Evolutionary conservation across 306 rosid genomes (phyloP).

Genomic region (Styphnolobium japonicum): DNA sequence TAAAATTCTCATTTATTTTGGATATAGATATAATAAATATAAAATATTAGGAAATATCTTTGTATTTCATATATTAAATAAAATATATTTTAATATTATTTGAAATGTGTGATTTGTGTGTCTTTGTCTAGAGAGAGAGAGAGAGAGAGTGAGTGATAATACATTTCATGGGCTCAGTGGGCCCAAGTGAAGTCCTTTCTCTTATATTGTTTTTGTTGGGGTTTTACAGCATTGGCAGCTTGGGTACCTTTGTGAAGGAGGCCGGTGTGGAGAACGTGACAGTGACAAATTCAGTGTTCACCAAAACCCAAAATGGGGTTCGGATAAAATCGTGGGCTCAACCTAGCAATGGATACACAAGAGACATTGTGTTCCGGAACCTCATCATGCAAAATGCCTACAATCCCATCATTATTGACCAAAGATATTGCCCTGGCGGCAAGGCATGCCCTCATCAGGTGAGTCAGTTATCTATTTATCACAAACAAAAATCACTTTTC

Average conservation of each 20-base stretch:
- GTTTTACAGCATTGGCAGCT: constrained; percentile 35
- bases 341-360: constrained; percentile 37
- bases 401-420: constrained; percentile 46
- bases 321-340: constrained; percentile 39
- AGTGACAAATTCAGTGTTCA: constrained; percentile 21
- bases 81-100: too few species aligned
- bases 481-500: background rate
- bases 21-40: too few species aligned
- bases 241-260: constrained; percentile 18
- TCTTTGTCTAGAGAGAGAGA: too few species aligned
- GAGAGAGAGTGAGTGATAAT: too few species aligned
- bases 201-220: background rate
- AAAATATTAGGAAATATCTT: too few species aligned
- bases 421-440: constrained; percentile 27
- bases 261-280: constrained; percentile 42
- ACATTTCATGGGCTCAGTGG: too few species aligned
- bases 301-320: constrained; percentile 34
- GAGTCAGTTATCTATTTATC: background rate
- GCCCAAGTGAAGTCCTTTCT: background rate
- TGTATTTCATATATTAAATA: too few species aligned
- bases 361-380: constrained; percentile 21
- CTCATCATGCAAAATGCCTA: constrained; percentile 38
- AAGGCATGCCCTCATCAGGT: constrained; percentile 26
- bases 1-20: too few species aligned
- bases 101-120: too few species aligned